Base-by-base conservation (phyloP, 768 basidiomycete genomes). In the Collybia sordida region DNA sequence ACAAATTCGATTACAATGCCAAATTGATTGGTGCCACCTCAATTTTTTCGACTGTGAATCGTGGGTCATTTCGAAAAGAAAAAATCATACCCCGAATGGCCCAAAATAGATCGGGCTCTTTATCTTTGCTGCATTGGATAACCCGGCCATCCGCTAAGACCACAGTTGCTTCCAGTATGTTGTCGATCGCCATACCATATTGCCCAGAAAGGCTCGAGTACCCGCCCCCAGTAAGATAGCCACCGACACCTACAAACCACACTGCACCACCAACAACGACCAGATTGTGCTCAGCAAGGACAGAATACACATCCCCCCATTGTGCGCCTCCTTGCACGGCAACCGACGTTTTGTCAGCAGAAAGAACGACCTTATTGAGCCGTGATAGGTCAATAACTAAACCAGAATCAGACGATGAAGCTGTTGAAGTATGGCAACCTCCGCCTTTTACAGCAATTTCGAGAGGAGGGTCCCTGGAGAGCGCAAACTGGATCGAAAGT, bases 101-200 rank as follows among this genome's bases (percentile, higher is more conserved):
- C 60, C 59, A 64, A 47, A 59, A 64, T 3, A 62, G 38, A 49
- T 62, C 43, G 62, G 68, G 44, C 25, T 61, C 52, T 41, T 58
- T 42, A 1, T 47, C 56, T 12, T 35, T 50, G 38, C 53, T 58
- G 46, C 52, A 37, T 23, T 27, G 45, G 11, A 57, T 45, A 17
- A 58, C 53, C 22, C 46, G 25, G n/a, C 58, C 59, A 42, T 59
- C 52, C 6, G 60, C 31, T 11, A 62, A 39, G 9, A 62, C 55
- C 0, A 62, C 58, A 4, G 56, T 55, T 14, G 54, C 60, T 7
- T 49, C 24, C 8, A 64, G 14, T 9, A 62, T 31, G 50, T 65
- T 53, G 56, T 62, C 54, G 51, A 41, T 4, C 41, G 60, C 43
- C 15, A 49, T 31, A 38, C 52, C 56, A 22, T 50, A 21, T 21